These are phyloP conservation scores for Neurospora sp. DNA, from an alignment of 495 filamentous ascomycete species.

Conservation along the genomic window DNA sequence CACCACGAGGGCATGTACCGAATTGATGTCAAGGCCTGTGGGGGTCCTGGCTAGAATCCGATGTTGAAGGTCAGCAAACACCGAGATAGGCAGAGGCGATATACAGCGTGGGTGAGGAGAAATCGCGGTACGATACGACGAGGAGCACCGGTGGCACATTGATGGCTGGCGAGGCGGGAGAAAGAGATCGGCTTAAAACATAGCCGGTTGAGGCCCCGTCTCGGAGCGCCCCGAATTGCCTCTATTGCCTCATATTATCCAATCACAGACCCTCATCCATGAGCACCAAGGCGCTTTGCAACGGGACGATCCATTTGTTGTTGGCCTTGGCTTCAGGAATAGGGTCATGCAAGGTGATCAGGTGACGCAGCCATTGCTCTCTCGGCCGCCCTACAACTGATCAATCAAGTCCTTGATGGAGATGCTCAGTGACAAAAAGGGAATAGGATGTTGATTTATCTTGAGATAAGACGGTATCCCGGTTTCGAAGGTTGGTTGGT, in stretches of 20 bases:
- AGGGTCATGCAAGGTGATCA: slow-evolving; percentile 21
- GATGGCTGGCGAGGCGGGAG: neutral
- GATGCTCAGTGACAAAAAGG: neutral
- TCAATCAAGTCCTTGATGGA: neutral
- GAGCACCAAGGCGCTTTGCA: neutral
- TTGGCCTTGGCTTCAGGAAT: neutral
- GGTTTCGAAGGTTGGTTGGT: slow-evolving; percentile 1
- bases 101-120: neutral
- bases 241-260: neutral
- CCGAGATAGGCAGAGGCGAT: neutral
- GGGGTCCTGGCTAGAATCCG: neutral
- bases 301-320: neutral
- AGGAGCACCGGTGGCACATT: neutral
- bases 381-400: neutral
- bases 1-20: neutral
- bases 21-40: neutral
- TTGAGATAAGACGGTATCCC: slow-evolving; percentile 7
- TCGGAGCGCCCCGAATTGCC: neutral
- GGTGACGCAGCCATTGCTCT: slow-evolving; percentile 16
- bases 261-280: slow-evolving; percentile 6
- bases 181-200: neutral
- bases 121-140: neutral
- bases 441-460: neutral
- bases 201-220: neutral
- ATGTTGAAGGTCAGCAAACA: neutral